phyloP scores from a whole-genome alignment of 805 yeast species.

The Ogataea neopini region DNA sequence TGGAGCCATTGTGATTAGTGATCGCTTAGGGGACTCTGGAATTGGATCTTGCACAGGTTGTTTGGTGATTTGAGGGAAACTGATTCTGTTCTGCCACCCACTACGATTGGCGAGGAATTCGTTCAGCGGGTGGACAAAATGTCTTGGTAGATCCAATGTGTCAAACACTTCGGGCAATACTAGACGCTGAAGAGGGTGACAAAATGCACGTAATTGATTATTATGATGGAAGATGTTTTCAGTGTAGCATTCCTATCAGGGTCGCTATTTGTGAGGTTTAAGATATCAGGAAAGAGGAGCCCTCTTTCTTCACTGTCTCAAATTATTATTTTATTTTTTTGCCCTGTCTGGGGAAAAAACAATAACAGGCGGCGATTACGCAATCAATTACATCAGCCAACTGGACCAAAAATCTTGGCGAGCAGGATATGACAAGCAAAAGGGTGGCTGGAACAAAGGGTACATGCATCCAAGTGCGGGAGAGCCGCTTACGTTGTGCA shows the following conservation, averaged over 20 bases:
- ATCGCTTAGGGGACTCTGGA: no score
- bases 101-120: constrained; percentile 3
- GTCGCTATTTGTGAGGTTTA: not conserved
- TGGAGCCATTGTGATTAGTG: not conserved
- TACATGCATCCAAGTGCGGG: not conserved
- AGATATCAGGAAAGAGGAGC: not conserved
- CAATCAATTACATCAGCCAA: not conserved
- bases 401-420: not conserved
- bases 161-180: constrained; percentile 15
- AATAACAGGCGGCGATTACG: not conserved
- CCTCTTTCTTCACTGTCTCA: not conserved
- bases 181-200: not conserved
- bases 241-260: not conserved
- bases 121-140: constrained; percentile 11
- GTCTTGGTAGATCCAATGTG: constrained; percentile 14
- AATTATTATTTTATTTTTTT: not conserved
- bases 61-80: no score
- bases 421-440: not conserved
- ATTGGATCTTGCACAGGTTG: not conserved
- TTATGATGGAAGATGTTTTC: not conserved
- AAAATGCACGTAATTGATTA: not conserved
- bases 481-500: not conserved
- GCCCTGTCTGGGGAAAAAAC: constrained; percentile 1
- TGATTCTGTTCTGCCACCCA: not conserved
- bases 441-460: not conserved